phyloP scores from a whole-genome alignment of 140 eudicot species.

The Anethum foeniculum region DNA sequence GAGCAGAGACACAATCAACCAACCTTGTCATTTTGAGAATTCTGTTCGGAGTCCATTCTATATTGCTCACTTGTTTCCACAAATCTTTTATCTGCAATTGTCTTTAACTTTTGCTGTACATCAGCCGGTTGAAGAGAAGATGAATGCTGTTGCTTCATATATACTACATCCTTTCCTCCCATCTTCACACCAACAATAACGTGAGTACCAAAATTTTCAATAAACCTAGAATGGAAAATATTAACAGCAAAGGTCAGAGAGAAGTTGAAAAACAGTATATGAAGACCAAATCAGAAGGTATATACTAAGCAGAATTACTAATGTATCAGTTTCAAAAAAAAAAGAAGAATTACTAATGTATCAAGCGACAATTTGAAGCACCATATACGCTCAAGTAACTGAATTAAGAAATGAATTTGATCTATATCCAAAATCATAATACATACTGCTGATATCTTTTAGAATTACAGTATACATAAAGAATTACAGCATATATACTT shows the following conservation, averaged over 20 bases:
- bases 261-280: not conserved
- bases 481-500: not conserved
- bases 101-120: conserved; percentile 76
- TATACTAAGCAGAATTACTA: not conserved
- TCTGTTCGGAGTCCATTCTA: conserved; percentile 42
- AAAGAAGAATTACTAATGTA: too few relatives aligned
- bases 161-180: conserved; percentile 98
- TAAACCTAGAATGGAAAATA: conserved; percentile 47
- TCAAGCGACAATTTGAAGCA: not conserved
- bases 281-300: not conserved
- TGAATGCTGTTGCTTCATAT: conserved; percentile 85
- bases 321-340: not conserved
- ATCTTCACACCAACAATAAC: conserved; percentile 88
- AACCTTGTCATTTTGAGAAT: conserved; percentile 63
- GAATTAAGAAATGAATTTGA: not conserved
- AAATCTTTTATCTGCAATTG: conserved; percentile 86
- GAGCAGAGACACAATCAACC: conserved; percentile 7
- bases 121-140: conserved; percentile 91
- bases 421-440: not conserved
- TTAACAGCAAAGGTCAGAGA: conserved; percentile 2
- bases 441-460: not conserved
- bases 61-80: conserved; percentile 51
- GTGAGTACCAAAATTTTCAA: conserved; percentile 92
- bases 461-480: not conserved
- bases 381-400: not conserved